phyloP scores from a whole-genome alignment of 1,284 basidiomycete genomes.

The Ustilago sp. region DNA sequence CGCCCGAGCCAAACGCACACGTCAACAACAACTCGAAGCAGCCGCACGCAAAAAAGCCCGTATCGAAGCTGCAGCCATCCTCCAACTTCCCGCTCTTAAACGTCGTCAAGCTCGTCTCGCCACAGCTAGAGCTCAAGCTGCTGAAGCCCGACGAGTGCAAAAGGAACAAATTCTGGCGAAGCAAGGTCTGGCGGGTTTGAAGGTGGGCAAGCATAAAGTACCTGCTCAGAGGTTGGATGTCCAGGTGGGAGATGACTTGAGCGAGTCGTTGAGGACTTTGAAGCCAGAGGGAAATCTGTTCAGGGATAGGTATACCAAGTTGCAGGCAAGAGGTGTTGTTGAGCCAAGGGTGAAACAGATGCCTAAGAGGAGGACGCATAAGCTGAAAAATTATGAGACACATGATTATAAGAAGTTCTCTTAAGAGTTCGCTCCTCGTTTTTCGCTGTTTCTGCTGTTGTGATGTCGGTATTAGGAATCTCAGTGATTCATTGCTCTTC shows the following conservation, averaged over 20 bases:
- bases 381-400: conserved; percentile 45
- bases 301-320: conserved; percentile 84
- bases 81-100: conserved; percentile 45
- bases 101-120: conserved; percentile 29
- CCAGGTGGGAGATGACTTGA: conserved; percentile 90
- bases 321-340: conserved; percentile 81
- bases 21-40: conserved; percentile 24
- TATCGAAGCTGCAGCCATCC: conserved; percentile 42
- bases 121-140: conserved; percentile 34
- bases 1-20: conserved; percentile 42
- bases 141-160: conserved; percentile 29
- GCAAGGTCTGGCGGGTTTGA: conserved; percentile 53
- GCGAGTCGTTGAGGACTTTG: conserved; percentile 84
- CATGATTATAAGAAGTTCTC: conserved; percentile 56
- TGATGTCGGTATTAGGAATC: no score
- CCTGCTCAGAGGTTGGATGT: conserved; percentile 73
- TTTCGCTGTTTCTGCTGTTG: not conserved
- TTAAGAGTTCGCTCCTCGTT: not conserved
- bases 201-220: conserved; percentile 54
- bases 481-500: not conserved
- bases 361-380: conserved; percentile 25
- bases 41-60: conserved; percentile 43
- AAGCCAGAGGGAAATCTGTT: conserved; percentile 95
- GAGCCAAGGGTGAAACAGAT: conserved; percentile 75
- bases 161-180: conserved; percentile 36